phyloP scores from a whole-genome alignment of 768 basidiomycete genomes.

The Naganishia onofrii region DNA sequence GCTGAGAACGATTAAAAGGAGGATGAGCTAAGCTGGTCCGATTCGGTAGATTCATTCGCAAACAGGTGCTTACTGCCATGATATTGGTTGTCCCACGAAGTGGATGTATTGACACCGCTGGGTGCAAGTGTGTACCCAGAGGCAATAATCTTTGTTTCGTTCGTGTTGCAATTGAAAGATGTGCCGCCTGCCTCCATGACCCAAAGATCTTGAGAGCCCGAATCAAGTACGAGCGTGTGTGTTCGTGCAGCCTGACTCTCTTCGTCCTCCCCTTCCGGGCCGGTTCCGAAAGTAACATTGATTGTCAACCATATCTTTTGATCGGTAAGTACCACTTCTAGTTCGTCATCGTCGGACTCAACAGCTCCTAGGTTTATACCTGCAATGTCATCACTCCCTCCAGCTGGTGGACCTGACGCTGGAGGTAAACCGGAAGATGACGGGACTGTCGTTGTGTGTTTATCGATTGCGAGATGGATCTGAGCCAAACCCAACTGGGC shows the following conservation, averaged over 20 bases:
- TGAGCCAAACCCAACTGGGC: background rate
- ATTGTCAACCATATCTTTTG: constrained; percentile 7
- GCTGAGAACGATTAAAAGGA: background rate
- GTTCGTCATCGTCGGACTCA: background rate
- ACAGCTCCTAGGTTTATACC: too few relatives aligned
- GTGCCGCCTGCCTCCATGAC: background rate
- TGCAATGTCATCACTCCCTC: too few relatives aligned
- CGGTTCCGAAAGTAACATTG: background rate
- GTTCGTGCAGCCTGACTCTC: background rate
- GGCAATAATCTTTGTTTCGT: background rate
- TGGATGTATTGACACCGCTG: background rate
- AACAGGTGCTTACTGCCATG: background rate
- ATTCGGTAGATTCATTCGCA: too few relatives aligned
- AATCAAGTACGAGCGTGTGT: constrained; percentile 2
- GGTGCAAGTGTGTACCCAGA: background rate
- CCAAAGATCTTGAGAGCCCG: constrained; percentile 7
- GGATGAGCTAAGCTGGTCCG: too few relatives aligned
- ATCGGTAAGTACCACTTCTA: background rate
- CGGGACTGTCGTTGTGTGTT: too few relatives aligned
- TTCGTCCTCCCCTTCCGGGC: background rate
- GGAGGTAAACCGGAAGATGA: too few relatives aligned
- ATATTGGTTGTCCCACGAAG: background rate
- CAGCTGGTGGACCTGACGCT: too few relatives aligned
- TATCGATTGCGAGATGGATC: background rate
- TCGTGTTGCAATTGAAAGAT: background rate